Evolutionary conservation across 495 filamentous ascomycete genomes (phyloP), one percentile per base, ranked within the genome.

Genomic region (Tuber magnatum): DNA sequence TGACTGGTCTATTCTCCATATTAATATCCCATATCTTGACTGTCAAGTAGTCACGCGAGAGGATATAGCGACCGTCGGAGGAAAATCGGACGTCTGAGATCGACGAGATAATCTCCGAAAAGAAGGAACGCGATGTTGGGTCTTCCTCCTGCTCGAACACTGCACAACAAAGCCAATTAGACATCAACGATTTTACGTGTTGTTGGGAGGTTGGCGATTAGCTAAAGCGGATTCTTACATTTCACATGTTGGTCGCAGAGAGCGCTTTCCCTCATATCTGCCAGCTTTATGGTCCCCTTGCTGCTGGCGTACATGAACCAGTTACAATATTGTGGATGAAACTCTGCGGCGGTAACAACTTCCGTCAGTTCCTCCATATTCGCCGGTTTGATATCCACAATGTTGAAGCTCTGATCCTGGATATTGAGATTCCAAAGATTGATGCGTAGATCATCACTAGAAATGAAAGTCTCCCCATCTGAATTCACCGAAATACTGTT

Each of bases 271-370:
- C 95, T 88, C 95, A 99, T 99, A 83, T 99, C 95, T 44, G 95
- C 95, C 73, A 99, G 87, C 86, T 99, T 99, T 86, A 99, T 98
- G 18, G 95, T 99, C 73, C 95, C 95, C 85, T 99, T 99, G 71
- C 94, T 97, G 83, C 94, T 97, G 74, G 95, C 95, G 83, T 99
- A 99, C 96, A 99, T 99, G 85, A 99, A 99, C 93, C 93, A 97
- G 84, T 99, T 99, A 86, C 95, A 99, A 86, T 94, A 97, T 80
- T 90, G 87, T 41, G 95, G 95, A 83, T 99, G 95, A 83, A 99
- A 99, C 83, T 99, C 95, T 68, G 95, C 96, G 46, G 95, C 95
- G 41, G 95, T 99, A 80, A 99, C 98, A 74, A 99, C 95, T 84
- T 99, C 95, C 2, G 95, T 99, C 78, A 99, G 87, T 86, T 99